These are phyloP conservation scores for Monosporascus sp. DNA, from an alignment of 2,329 filamentous ascomycete species.

Conservation along the genomic window DNA sequence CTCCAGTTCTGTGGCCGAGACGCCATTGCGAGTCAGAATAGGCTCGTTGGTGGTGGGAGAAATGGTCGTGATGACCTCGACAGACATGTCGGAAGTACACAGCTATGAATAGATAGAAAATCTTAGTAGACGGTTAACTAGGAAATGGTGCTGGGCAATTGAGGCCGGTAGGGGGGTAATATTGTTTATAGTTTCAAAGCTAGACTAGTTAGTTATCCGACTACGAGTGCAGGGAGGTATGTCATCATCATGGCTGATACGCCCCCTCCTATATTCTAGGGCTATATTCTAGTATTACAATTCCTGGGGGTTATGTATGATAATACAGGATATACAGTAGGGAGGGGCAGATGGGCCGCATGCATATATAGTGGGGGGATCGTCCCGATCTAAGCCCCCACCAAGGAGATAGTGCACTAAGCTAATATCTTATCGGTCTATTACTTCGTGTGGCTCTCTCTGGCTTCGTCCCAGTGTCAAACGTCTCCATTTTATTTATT, in stretches of 20 bases:
- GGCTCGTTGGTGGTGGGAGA: constrained; percentile 85
- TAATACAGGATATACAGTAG: too few relatives aligned
- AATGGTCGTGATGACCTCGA: constrained; percentile 69
- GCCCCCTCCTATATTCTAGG: too few relatives aligned
- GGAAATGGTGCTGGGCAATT: not conserved
- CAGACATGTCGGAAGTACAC: constrained; percentile 45
- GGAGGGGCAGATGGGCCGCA: not conserved
- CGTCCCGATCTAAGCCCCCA: not conserved
- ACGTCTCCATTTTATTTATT: not conserved
- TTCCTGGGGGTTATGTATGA: too few relatives aligned
- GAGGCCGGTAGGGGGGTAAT: too few relatives aligned
- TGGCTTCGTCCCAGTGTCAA: not conserved
- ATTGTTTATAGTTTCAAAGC: too few relatives aligned
- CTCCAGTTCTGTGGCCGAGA: constrained; percentile 64
- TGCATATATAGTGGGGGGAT: too few relatives aligned
- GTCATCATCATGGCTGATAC: not conserved
- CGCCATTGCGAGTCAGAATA: constrained; percentile 72
- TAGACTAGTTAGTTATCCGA: too few relatives aligned
- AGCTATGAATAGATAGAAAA: too few relatives aligned
- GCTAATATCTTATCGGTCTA: not conserved
- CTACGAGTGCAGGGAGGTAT: not conserved
- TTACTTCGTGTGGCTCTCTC: not conserved
- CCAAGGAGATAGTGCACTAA: too few relatives aligned
- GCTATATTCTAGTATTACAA: too few relatives aligned
- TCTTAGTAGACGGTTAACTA: too few relatives aligned